Base-by-base conservation (phyloP, 2,329 filamentous ascomycete genomes). In the Botrytis porri region DNA sequence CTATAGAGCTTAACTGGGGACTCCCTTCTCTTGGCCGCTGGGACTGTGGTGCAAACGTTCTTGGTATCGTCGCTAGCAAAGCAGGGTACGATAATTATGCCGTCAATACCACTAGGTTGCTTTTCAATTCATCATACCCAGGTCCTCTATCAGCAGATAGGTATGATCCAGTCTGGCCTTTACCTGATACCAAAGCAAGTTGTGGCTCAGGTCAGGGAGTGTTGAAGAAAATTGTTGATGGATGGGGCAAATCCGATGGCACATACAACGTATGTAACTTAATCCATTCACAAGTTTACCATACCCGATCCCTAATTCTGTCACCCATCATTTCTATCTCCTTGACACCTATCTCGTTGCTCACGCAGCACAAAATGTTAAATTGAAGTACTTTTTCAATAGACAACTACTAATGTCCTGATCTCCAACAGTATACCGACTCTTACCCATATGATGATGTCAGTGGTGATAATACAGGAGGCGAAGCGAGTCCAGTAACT, bases 71-170 rank as follows among this genome's bases (percentile, higher is more conserved):
- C n/a, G 77, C 78, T 22, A 76, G 77, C 66, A 72, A 73, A 35
- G 77, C 77, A 16, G 77, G 77, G 4, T 74, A 76, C 61, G 71
- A 73, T 18, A 78, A 77, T 54, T 69, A 70, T 25, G 72, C 61
- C 9, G 75, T 77, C 22, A 69, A 77, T 61, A 80, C 84, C 39
- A 80, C 81, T 59, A 80, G 78, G 43, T 76, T 84, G n/a, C 83
- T 79, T 75, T 77, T 85, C 65, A 85, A 85, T 77, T 76, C 82
- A 71, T 84, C 83, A 20, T 84, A 83, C 72, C 81, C 83, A 8
- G 84, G 84, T 74, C 51, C 80, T 71, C 22, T 77, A 69, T 74
- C 80, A 77, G 12, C 78, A 73, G 14, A 78, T 75, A 18, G 78
- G 78, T 75, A 75, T 73, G 18, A 66, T 62, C 64, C 77, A 73